Conservation (phyloP, 179 eudicot genomes). For the Heliamphora pulchella region DNA sequence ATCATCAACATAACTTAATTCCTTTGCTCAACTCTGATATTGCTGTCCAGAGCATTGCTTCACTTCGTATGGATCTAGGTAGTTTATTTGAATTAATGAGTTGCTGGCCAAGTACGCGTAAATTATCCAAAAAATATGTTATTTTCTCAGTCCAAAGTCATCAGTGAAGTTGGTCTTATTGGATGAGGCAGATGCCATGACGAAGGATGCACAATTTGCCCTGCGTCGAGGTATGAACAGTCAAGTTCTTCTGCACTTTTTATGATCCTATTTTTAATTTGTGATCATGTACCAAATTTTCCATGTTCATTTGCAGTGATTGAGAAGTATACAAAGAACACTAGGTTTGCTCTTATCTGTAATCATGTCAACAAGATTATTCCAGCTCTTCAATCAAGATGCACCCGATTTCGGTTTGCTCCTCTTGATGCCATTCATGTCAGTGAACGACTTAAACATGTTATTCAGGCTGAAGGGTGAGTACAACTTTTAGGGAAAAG, state of each 20-base stretch:
- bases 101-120: not conserved
- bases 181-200: constrained; percentile 99
- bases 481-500: constrained; percentile 14
- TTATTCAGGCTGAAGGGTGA: constrained; percentile 78
- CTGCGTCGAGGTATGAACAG: constrained; percentile 68
- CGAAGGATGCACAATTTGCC: constrained; percentile 99
- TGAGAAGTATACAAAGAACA: constrained; percentile 90
- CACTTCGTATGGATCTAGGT: not conserved
- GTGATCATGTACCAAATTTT: not conserved
- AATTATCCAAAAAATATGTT: constrained; percentile 7
- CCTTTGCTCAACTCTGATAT: not conserved
- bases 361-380: constrained; percentile 94
- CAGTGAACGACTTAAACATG: constrained; percentile 74
- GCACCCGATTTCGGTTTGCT: constrained; percentile 94
- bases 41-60: not conserved
- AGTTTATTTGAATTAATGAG: not conserved
- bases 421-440: constrained; percentile 87
- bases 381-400: constrained; percentile 92
- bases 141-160: constrained; percentile 50
- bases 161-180: constrained; percentile 79
- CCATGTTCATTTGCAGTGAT: constrained; percentile 50
- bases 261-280: not conserved
- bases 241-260: not conserved
- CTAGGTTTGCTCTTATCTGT: constrained; percentile 87
- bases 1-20: not conserved